Evolutionary conservation across 164 flowering plant species (phyloP).

Genomic region (Tinospora cordifolia): DNA sequence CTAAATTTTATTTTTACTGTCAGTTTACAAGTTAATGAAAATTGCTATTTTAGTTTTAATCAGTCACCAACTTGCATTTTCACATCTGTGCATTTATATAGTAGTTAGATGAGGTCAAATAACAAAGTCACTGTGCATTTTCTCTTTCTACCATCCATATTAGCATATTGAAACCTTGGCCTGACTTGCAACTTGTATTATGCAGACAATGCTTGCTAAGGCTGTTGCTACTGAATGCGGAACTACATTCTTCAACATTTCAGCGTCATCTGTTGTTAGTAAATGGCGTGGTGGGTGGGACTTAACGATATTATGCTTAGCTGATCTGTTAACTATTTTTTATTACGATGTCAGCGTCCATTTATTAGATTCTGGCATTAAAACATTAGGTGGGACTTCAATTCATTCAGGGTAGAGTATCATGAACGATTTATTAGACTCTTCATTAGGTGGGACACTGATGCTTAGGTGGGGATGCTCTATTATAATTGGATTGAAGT

Average conservation of each 20-base stretch:
- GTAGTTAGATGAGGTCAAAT: background rate
- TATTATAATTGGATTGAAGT: too few relatives aligned
- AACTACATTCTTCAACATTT: conserved; percentile 96
- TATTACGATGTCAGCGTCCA: too few relatives aligned
- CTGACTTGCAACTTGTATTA: conserved; percentile 6
- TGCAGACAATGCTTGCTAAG: conserved; percentile 99
- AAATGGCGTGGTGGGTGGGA: conserved; percentile 94
- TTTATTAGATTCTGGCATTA: background rate
- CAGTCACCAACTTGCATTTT: background rate
- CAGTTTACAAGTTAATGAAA: background rate
- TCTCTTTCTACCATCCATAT: background rate
- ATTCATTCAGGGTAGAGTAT: too few relatives aligned
- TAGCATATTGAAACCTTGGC: background rate
- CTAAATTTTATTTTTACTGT: background rate
- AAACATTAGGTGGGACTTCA: too few relatives aligned
- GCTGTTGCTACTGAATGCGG: conserved; percentile 99
- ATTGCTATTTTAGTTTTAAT: background rate
- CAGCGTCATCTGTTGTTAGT: conserved; percentile 99
- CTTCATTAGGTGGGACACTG: background rate
- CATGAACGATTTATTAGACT: too few relatives aligned
- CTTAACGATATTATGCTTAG: background rate
- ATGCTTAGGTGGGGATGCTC: too few relatives aligned
- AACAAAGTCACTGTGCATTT: background rate
- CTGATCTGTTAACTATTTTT: background rate
- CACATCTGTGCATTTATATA: background rate